Percentiles rank a stretch among this genome's conserved stretches.
Evolutionary conservation across 1,139 yeast genomes (phyloP).

Genomic region (Taphrina confusa): DNA sequence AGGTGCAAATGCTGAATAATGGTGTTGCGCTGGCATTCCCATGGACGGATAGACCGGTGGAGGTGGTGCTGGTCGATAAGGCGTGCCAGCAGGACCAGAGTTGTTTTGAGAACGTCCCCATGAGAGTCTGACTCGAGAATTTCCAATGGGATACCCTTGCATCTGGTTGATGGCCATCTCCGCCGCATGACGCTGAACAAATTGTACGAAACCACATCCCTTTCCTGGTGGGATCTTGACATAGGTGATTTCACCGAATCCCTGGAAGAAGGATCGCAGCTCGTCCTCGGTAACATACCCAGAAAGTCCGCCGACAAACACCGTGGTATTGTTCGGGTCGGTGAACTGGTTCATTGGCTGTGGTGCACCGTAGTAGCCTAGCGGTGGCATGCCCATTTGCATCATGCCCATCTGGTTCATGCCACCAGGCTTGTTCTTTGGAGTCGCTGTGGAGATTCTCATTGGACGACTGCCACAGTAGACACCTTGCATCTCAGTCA

Average conservation of each 20-base stretch:
- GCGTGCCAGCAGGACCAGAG: conserved; percentile 43
- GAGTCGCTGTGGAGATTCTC: conserved; percentile 73
- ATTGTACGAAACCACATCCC: conserved; percentile 92
- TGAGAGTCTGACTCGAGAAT: conserved; percentile 76
- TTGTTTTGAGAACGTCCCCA: conserved; percentile 72
- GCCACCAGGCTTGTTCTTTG: conserved; percentile 53
- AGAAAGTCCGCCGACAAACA: conserved; percentile 89
- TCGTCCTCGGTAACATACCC: conserved; percentile 75
- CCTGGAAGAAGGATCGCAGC: conserved; percentile 69
- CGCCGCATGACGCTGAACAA: conserved; percentile 74
- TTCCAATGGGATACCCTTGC: conserved; percentile 91
- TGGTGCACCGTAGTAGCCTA: conserved; percentile 46
- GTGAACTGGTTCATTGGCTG: conserved; percentile 57
- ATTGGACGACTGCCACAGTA: conserved; percentile 73
- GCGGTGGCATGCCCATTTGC: conserved; percentile 44
- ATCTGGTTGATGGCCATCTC: conserved; percentile 85
- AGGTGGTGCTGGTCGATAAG: conserved; percentile 46
- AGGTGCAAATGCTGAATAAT: conserved; percentile 49
- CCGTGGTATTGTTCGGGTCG: conserved; percentile 86
- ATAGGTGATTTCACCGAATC: conserved; percentile 80
- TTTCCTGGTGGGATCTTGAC: conserved; percentile 90
- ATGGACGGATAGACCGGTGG: conserved; percentile 48
- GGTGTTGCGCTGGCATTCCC: conserved; percentile 46
- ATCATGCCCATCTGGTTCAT: conserved; percentile 42
- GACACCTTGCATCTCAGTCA: conserved; percentile 79